A percentile compares a stretch with the other conserved stretches of the same genome.
Conservation (phyloP, 2,329 filamentous ascomycete genomes). For the Eutypa lata region DNA sequence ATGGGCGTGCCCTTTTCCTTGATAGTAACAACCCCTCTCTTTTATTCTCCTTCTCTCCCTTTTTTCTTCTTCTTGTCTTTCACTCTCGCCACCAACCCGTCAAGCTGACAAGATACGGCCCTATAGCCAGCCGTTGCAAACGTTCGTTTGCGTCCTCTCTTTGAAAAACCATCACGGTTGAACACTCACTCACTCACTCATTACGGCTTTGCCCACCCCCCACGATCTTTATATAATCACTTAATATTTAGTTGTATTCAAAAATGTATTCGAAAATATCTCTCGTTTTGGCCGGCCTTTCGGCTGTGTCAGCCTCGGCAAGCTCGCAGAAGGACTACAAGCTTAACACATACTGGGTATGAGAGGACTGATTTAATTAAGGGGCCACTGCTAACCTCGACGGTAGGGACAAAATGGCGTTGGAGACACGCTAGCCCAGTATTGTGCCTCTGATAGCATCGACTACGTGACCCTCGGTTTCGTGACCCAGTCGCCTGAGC, state of each 20-base stretch:
- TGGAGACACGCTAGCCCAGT: constrained; percentile 16
- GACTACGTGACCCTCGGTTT: constrained; percentile 40
- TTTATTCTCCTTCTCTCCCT: constrained; percentile 7
- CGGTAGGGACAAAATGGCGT: constrained; percentile 19
- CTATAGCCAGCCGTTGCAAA: constrained; percentile 21
- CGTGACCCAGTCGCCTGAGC: constrained; percentile 36
- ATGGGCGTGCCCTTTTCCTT: not conserved
- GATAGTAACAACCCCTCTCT: constrained; percentile 4
- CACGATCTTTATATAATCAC: constrained; percentile 17
- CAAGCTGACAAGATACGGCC: constrained; percentile 21
- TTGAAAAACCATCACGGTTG: constrained; percentile 17
- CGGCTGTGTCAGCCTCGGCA: constrained; percentile 15
- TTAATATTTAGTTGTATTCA: constrained; percentile 9
- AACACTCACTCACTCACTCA: constrained; percentile 12
- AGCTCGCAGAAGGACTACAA: constrained; percentile 18
- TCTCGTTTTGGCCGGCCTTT: constrained; percentile 15
- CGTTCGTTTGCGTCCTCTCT: constrained; percentile 27
- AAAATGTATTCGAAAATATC: constrained; percentile 20
- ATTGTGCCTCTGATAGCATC: constrained; percentile 32
- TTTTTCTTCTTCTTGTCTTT: constrained; percentile 6
- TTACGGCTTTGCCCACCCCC: constrained; percentile 20
- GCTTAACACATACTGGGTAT: constrained; percentile 25
- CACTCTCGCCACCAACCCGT: constrained; percentile 7
- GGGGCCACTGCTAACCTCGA: not conserved
- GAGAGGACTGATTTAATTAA: not conserved